Evolutionary conservation across 192 early-diverging fungal species (phyloP), one percentile per base, ranked within the genome.

Genomic region (Coemansia sp.): DNA sequence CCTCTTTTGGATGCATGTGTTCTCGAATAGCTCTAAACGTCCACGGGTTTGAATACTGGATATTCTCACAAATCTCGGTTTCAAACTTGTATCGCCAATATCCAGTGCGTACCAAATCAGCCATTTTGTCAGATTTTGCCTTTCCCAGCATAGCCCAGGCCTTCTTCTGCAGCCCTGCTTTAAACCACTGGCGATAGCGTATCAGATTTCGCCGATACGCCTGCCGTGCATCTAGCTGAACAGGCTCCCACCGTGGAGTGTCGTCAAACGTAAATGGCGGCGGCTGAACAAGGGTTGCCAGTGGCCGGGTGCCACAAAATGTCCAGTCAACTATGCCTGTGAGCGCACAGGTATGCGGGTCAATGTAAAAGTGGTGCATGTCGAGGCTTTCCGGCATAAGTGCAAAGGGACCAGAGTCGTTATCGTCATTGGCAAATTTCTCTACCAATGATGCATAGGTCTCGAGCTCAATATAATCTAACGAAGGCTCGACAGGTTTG

Each of bases 21-120:
- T 75, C 61, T 65, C 72, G 68, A 10, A 75, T 47, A 9, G 72
- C 72, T 5, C 72, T 45, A 35, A 75, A 75, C n/a, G 65, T 40
- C 72, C 72, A 75, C 12, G 72, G 72, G 20, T 75, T 75, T 39
- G 47, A 37, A 41, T 68, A 75, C 21, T 46, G 43, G 8, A 68
- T 45, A 19, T 57, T 49, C 23, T 75, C 65, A 16, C 50, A 50
- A 12, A 63, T 59, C 49, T 75, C 72, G 10, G 41, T 10, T 31
- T 75, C 61, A 28, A 68, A 68, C 61, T 75, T 75, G 72, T 57
- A 64, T 6, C 61, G 60, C 72, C 72, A 75, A 44, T 75, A 75
- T 0, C 72, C 72, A 14, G 31, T 35, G 33, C 61, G 50, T 9
- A 68, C 72, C 56, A 68, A 21, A 3, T 59, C 21, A 0, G 56